These are phyloP conservation scores for Mycena maculata DNA, from an alignment of 768 basidiomycete genomes.

Conservation along the genomic window DNA sequence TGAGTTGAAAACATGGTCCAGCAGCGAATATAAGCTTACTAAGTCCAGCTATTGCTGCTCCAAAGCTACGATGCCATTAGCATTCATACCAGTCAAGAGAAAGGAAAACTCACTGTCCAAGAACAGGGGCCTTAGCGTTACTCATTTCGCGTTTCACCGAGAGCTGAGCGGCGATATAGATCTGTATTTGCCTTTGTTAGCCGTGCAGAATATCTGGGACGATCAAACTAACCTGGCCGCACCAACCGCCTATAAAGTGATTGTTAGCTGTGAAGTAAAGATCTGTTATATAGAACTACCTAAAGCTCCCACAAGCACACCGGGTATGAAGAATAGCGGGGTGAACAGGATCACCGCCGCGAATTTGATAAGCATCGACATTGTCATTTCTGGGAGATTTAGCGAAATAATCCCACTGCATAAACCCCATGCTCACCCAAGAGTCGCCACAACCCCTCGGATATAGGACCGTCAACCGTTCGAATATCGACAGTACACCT, in stretches of 20 bases:
- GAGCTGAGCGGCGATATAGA: slow-evolving; percentile 44
- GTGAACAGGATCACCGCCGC: slow-evolving; percentile 44
- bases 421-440: slow-evolving; percentile 49
- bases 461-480: slow-evolving; percentile 42
- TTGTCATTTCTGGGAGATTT: slow-evolving; percentile 28
- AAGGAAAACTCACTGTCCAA: slow-evolving; percentile 49
- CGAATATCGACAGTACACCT: slow-evolving; percentile 64
- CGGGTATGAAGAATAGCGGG: slow-evolving; percentile 47
- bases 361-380: slow-evolving; percentile 44
- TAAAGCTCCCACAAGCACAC: slow-evolving; percentile 38
- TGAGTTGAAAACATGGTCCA: neutral
- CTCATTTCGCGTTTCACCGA: slow-evolving; percentile 42
- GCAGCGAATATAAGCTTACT: slow-evolving; percentile 30
- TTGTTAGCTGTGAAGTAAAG: too few relatives aligned
- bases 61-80: slow-evolving; percentile 41
- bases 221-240: slow-evolving; percentile 31
- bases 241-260: slow-evolving; percentile 42
- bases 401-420: slow-evolving; percentile 41
- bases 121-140: slow-evolving; percentile 41
- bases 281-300: neutral
- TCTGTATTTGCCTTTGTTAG: slow-evolving; percentile 22
- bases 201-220: too few relatives aligned
- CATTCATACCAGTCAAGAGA: neutral
- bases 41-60: slow-evolving; percentile 60
- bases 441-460: slow-evolving; percentile 43